phyloP scores from a whole-genome alignment of 768 basidiomycete genomes.

The Chalciporus pseudorubinellus region DNA sequence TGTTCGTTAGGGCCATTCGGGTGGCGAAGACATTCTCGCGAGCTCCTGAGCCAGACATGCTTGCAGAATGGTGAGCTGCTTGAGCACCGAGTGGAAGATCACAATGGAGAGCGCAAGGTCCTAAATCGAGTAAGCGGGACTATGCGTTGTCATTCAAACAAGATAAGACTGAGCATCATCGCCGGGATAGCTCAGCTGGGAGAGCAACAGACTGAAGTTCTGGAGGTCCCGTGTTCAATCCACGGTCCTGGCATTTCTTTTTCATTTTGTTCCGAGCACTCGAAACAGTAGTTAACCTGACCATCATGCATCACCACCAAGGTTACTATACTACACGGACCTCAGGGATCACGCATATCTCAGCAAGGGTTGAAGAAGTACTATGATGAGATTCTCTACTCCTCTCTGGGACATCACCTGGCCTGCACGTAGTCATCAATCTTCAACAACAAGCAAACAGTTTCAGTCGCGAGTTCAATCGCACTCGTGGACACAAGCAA shows the following conservation, averaged over 20 bases:
- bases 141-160: background rate
- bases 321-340: too few relatives aligned
- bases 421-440: conserved; percentile 93
- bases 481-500: conserved; percentile 94
- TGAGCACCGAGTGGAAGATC: background rate
- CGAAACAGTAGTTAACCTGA: too few relatives aligned
- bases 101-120: background rate
- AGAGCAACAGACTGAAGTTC: conserved; percentile 76
- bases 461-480: conserved; percentile 93
- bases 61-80: conserved; percentile 13
- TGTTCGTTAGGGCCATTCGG: conserved; percentile 95
- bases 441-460: conserved; percentile 92
- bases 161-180: background rate
- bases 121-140: background rate
- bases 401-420: conserved; percentile 40
- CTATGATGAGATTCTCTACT: background rate
- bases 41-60: conserved; percentile 86
- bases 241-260: conserved; percentile 63
- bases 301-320: background rate
- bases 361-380: too few relatives aligned
- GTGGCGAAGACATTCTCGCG: conserved; percentile 96
- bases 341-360: background rate
- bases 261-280: background rate
- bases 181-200: conserved; percentile 74
- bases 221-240: conserved; percentile 80